Base-by-base conservation (phyloP, 192 early-diverging fungal species). In the Coemansia sp. region DNA sequence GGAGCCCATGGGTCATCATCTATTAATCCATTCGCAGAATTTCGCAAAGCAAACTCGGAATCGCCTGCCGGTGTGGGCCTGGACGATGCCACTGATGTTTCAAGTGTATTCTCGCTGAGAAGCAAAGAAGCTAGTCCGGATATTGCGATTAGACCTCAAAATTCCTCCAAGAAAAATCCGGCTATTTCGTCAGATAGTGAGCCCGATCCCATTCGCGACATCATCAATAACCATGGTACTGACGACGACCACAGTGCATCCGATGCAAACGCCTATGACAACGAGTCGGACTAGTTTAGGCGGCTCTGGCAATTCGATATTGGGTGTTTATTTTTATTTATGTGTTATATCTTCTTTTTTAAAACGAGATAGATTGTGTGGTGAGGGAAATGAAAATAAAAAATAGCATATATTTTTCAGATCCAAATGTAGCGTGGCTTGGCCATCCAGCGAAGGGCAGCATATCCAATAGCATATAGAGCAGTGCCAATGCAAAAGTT, bases 351-450 rank as follows among this genome's bases (percentile, higher is more conserved):
- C n/a, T 53, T 17, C 9, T 5, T 53, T 48, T 48, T n/a, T 48
- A 48, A 48, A n/a, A n/a, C 12, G n/a, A 48, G 11, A 48, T 48
- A 5, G n/a, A 48, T 48, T 2, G n/a, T 48, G 32, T 32, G 32
- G 32, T 32, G 32, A 32, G 32, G 32, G 2, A 32, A 32, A 32
- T 17, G 37, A 43, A 25, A 38, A 53, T 14, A 64, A 32, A 32
- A 32, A 32, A 32, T 32, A 32, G 32, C 32, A 2, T 40, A 61
- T 17, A 50, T 42, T 64, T 66, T 32, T 32, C 39, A 77, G 43
- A 77, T 58, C 69, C 75, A 71, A 61, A 72, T n/a, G 53, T 71
- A 77, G 38, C 69, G 59, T 0, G 75, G 75, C 66, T 77, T 77
- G n/a, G 70, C 63, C 62, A 56, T 54, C 75, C 75, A 77, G 11